Conservation (phyloP, 2,329 filamentous ascomycete genomes). For the Colletotrichum australisinense region DNA sequence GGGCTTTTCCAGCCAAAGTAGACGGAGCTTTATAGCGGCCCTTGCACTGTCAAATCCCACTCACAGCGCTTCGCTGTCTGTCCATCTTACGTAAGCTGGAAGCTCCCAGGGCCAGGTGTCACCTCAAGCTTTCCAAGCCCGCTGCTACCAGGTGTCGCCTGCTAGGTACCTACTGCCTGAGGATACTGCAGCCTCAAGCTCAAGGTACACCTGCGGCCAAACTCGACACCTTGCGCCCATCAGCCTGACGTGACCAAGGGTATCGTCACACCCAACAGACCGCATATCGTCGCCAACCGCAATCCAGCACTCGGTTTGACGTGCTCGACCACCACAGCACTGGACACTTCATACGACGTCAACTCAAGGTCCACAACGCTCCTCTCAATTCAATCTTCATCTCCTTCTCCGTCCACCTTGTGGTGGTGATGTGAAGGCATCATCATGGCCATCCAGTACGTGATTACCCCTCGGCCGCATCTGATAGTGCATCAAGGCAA, state of each 20-base stretch:
- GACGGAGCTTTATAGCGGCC: not conserved
- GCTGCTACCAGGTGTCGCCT: not conserved
- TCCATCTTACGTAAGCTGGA: not conserved
- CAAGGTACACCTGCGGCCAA: slow-evolving; percentile 3
- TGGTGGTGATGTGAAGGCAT: slow-evolving; percentile 36
- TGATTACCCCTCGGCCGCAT: not conserved
- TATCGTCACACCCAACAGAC: slow-evolving; percentile 13
- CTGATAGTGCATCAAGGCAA: slow-evolving; percentile 2
- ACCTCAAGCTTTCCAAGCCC: not conserved
- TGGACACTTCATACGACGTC: slow-evolving; percentile 8
- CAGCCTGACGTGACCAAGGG: slow-evolving; percentile 25
- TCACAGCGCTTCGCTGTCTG: not conserved
- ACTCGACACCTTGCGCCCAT: slow-evolving; percentile 26
- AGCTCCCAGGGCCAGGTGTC: not conserved
- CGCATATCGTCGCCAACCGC: slow-evolving; percentile 40
- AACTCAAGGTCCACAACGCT: slow-evolving; percentile 26
- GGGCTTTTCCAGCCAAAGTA: not conserved
- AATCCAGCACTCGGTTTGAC: slow-evolving; percentile 25
- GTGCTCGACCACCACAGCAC: slow-evolving; percentile 2
- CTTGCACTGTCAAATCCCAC: not conserved
- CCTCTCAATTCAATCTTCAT: slow-evolving; percentile 26
- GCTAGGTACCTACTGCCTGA: slow-evolving; percentile 16
- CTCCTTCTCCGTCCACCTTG: slow-evolving; percentile 21
- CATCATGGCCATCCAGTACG: slow-evolving; percentile 60
- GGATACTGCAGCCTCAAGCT: slow-evolving; percentile 1